These are phyloP conservation scores for Graphilbum fragrans DNA, from an alignment of 2,329 filamentous ascomycete species.

Conservation along the genomic window DNA sequence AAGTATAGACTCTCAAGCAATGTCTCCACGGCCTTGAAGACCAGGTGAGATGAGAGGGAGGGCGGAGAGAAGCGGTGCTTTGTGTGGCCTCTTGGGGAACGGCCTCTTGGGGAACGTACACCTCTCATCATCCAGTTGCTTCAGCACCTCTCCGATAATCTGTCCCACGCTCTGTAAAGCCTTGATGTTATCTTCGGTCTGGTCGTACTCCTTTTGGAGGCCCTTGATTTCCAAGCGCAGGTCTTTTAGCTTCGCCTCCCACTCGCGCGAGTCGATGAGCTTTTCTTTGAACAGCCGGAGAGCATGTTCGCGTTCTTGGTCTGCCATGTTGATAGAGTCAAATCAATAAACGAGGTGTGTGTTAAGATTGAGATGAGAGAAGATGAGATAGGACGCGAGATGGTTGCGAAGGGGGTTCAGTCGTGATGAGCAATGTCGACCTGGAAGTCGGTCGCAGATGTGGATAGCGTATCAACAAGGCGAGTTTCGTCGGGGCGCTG, in stretches of 20 bases:
- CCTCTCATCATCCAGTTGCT: conserved; percentile 97
- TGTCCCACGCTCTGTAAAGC: conserved; percentile 96
- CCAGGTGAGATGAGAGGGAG: no score
- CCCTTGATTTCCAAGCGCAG: conserved; percentile 93
- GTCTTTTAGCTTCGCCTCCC: conserved; percentile 94
- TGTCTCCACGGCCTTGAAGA: no score
- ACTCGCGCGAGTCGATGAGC: conserved; percentile 90
- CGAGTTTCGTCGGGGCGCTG: neutral
- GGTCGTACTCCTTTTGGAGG: conserved; percentile 86
- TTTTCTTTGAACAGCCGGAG: conserved; percentile 69
- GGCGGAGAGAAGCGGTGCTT: no score
- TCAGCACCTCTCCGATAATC: conserved; percentile 97
- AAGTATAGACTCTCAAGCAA: no score
- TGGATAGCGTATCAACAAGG: no score
- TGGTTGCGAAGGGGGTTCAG: neutral
- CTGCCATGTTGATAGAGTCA: no score
- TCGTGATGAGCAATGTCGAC: no score
- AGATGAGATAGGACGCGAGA: neutral
- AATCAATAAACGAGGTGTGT: no score
- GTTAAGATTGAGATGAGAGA: neutral
- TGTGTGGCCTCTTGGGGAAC: no score
- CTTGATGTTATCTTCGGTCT: conserved; percentile 99
- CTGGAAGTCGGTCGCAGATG: no score
- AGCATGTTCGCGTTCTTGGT: conserved; percentile 53
- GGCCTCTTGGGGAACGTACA: conserved; percentile 57